Percentiles rank a stretch among this genome's conserved stretches.
phyloP scores from a whole-genome alignment of 371 early-diverging fungal species.

The Rhizopus stolonifer region DNA sequence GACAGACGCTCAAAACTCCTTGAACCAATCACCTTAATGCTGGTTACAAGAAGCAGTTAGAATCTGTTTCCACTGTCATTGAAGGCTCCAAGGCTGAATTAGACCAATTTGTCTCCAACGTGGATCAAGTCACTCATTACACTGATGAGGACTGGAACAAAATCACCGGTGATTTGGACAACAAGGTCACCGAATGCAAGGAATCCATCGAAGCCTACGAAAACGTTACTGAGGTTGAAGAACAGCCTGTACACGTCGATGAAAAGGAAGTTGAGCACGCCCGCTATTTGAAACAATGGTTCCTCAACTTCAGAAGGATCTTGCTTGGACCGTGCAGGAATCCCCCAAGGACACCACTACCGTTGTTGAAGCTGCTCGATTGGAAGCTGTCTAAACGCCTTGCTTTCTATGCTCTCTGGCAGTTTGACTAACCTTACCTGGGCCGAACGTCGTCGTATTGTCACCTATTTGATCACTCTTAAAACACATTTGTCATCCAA shows the following conservation, averaged over 20 bases:
- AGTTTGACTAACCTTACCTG: slow-evolving; percentile 17
- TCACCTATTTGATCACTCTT: slow-evolving; percentile 23
- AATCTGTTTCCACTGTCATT: slow-evolving; percentile 12
- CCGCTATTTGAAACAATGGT: slow-evolving; percentile 18
- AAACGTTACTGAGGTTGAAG: not conserved
- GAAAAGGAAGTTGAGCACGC: slow-evolving; percentile 16
- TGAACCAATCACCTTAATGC: slow-evolving; percentile 5
- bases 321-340: slow-evolving; percentile 9
- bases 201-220: slow-evolving; percentile 3
- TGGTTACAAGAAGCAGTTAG: slow-evolving; percentile 9
- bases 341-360: slow-evolving; percentile 3
- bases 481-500: slow-evolving; percentile 22
- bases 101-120: slow-evolving; percentile 8
- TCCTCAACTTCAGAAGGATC: slow-evolving; percentile 12
- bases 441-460: slow-evolving; percentile 28
- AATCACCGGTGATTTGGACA: not conserved
- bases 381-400: slow-evolving; percentile 14
- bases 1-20: not conserved
- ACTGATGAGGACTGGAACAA: slow-evolving; percentile 14
- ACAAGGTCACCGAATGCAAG: slow-evolving; percentile 5
- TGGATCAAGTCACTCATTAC: not conserved
- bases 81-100: slow-evolving; percentile 10
- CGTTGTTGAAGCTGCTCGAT: slow-evolving; percentile 20
- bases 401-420: slow-evolving; percentile 10
- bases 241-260: not conserved